Percentiles rank a stretch among this genome's conserved stretches.
phyloP scores from a whole-genome alignment of 805 yeast genomes.

The Yamadazyma ubonensis region DNA sequence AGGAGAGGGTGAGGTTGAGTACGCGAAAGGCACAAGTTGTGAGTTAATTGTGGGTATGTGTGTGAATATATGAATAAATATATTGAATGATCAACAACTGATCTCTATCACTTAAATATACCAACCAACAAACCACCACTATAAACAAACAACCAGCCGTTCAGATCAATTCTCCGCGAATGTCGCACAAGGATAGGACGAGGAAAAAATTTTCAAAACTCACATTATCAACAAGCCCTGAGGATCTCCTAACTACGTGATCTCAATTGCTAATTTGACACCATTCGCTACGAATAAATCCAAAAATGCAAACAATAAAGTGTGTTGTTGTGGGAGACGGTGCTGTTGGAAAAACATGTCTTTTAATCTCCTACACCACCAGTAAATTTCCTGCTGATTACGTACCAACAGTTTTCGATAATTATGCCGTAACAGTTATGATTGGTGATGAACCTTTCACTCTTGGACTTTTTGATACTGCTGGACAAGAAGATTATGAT shows the following conservation, averaged over 20 bases:
- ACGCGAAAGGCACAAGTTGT: too few species aligned
- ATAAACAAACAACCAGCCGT: too few species aligned
- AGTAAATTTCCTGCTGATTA: conserved; percentile 97
- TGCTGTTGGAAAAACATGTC: conserved; percentile 98
- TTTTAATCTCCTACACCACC: conserved; percentile 92
- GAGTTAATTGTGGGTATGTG: too few species aligned
- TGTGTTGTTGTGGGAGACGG: conserved; percentile 99
- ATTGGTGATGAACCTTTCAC: conserved; percentile 98
- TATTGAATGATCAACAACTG: not conserved
- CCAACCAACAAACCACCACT: not conserved
- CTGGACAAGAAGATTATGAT: conserved; percentile 99
- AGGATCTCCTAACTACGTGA: not conserved
- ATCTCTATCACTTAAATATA: not conserved
- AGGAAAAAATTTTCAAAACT: conserved; percentile 5
- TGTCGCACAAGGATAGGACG: conserved; percentile 1
- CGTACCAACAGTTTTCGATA: conserved; percentile 97
- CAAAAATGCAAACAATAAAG: conserved; percentile 65
- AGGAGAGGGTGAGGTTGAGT: too few species aligned
- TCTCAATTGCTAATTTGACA: not conserved
- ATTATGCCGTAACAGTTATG: conserved; percentile 91
- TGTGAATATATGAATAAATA: too few species aligned
- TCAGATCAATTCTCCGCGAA: conserved; percentile 1
- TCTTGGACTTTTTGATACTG: conserved; percentile 95
- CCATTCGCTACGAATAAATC: conserved; percentile 1
- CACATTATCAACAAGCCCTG: conserved; percentile 2